phyloP scores from a whole-genome alignment of 495 filamentous ascomycete genomes.

The Oleoguttula mirabilis region DNA sequence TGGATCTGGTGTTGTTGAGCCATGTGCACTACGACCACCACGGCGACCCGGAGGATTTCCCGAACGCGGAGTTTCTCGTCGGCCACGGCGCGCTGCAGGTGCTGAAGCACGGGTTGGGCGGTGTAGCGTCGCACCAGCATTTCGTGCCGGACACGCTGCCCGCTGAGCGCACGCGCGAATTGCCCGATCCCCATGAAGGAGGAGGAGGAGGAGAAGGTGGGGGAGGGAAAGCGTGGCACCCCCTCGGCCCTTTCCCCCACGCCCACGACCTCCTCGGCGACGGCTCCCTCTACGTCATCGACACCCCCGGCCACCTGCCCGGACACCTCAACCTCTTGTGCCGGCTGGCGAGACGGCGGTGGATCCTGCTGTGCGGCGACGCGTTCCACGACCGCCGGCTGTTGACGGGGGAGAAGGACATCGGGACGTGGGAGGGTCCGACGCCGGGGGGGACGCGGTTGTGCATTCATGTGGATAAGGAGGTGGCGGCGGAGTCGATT shows the following conservation, averaged over 20 bases:
- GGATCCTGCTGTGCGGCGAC: constrained; percentile 30
- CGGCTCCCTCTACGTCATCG: constrained; percentile 26
- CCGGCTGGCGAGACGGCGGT: constrained; percentile 20
- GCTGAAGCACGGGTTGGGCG: constrained; percentile 25
- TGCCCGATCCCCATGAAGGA: constrained; percentile 17
- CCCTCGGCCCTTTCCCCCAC: constrained; percentile 25
- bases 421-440: constrained; percentile 26
- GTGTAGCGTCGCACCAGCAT: constrained; percentile 23
- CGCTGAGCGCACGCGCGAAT: constrained; percentile 24
- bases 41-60: constrained; percentile 37
- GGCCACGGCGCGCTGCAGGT: constrained; percentile 36
- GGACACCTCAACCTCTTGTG: constrained; percentile 30
- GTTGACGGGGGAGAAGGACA: constrained; percentile 27
- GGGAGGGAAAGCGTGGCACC: constrained; percentile 17
- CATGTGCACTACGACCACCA: constrained; percentile 45
- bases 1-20: constrained; percentile 37
- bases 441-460: constrained; percentile 18
- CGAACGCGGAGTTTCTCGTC: constrained; percentile 34
- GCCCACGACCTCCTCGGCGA: constrained; percentile 26
- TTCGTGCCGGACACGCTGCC: constrained; percentile 28
- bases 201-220: too few species aligned
- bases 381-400: constrained; percentile 29
- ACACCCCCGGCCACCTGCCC: constrained; percentile 28
- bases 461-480: constrained; percentile 28
- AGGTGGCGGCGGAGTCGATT: constrained; percentile 22